Evolutionary conservation across 352 stramenopile genomes (phyloP), one percentile per base, ranked within the genome.

Genomic region (Pythium scleroteichum): DNA sequence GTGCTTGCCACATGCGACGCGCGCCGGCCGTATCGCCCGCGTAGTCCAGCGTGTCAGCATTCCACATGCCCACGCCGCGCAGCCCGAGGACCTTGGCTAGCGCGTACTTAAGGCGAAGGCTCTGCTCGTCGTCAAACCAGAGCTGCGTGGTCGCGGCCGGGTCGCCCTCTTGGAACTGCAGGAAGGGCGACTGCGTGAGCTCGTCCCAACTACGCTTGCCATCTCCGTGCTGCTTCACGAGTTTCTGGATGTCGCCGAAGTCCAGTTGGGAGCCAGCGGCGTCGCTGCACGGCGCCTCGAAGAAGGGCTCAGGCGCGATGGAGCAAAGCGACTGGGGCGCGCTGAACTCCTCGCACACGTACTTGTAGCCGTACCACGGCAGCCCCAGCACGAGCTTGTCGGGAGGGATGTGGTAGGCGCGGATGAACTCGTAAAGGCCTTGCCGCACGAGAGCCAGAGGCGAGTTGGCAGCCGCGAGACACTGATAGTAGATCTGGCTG

Each of bases 351-450:
- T 72, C 26, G 57, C 90, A 97, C 47, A 53, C 58, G 69, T 97
- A 98, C 27, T 73, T 60, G 71, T 98, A 98, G 47, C 82, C 90
- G 54, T 98, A 98, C 90, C 90, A 97, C 4, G 90, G 90, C 38
- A 97, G 67, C 10, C 92, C 92, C 0, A 98, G 72, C 57, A 98
- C 80, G 40, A 98, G 69, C 67, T 98, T 96, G 17, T 63, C 44
- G 4, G 84, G 69, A 7, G 52, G 22, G 40, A 97, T 75, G 35
- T 65, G 71, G 27, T 84, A 75, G 38, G 76, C 80, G 13, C 87
- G 48, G 20, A 92, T 58, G 52, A 90, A 97, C 64, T 95, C 80
- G 27, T 84, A 49, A 4, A 97, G 62, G 0, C 92, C 90, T 46
- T 92, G 71, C 32, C 76, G 70, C 24, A 95, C 82, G 0, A 91